phyloP scores from a whole-genome alignment of 225 moss, liverwort and hornwort species.

The Pleurozium schreberi region DNA sequence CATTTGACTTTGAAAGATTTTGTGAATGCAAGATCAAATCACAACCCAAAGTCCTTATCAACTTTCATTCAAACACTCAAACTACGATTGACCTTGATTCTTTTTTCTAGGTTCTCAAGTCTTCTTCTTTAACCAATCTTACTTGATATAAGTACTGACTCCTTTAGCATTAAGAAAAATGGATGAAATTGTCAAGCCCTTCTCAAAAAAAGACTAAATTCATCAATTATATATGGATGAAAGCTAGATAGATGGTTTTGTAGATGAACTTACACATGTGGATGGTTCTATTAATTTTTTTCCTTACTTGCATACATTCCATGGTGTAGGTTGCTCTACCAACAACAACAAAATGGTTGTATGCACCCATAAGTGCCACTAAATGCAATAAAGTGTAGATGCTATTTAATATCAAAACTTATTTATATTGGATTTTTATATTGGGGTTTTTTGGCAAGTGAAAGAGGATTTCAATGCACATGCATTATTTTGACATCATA shows the following conservation, averaged over 20 bases:
- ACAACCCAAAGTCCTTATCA: neutral
- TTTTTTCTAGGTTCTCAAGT: neutral
- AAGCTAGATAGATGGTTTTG: neutral
- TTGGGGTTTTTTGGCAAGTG: no score
- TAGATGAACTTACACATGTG: neutral
- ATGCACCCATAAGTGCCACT: neutral
- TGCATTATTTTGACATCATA: neutral
- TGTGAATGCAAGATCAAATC: neutral
- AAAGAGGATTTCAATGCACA: no score
- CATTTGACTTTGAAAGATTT: no score
- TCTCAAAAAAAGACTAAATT: neutral
- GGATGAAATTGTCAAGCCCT: neutral
- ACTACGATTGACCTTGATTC: neutral
- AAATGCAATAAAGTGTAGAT: neutral
- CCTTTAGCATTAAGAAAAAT: neutral
- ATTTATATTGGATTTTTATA: neutral
- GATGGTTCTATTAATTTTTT: neutral
- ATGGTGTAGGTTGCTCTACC: rapidly evolving
- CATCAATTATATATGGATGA: neutral
- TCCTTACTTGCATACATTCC: neutral
- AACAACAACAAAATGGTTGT: neutral
- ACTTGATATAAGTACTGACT: rapidly evolving
- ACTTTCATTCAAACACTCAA: neutral
- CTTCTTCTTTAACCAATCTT: neutral
- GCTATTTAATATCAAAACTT: neutral